Evolutionary conservation across 2,329 filamentous ascomycete genomes (phyloP).

Genomic region (Xylariaceae sp.): DNA sequence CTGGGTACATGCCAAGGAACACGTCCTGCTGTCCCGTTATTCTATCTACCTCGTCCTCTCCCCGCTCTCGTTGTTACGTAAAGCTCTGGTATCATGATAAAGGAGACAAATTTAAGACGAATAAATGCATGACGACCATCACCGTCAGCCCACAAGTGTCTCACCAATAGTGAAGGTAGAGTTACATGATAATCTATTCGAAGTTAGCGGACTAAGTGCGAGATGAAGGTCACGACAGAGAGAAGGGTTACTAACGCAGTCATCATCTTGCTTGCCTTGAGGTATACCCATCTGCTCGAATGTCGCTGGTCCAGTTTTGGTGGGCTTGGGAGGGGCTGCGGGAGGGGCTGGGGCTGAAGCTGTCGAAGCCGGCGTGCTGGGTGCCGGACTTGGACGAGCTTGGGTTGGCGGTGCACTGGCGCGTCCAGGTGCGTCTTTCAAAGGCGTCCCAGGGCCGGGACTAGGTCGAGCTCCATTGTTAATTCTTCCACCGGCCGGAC

Average conservation of each 20-base stretch:
- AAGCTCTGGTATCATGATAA: no score
- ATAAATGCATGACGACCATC: no score
- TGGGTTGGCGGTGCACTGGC: constrained; percentile 35
- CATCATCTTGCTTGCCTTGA: constrained; percentile 74
- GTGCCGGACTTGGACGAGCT: constrained; percentile 28
- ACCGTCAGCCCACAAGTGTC: no score
- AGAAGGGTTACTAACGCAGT: constrained; percentile 68
- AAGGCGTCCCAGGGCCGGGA: constrained; percentile 16
- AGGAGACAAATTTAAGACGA: no score
- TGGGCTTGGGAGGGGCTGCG: constrained; percentile 32
- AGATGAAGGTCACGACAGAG: background rate
- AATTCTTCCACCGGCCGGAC: constrained; percentile 23
- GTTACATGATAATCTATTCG: background rate
- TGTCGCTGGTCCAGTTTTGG: constrained; percentile 75
- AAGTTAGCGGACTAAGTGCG: background rate
- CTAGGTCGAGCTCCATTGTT: constrained; percentile 22
- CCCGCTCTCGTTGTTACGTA: no score
- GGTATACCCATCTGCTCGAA: constrained; percentile 99
- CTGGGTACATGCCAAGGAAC: no score
- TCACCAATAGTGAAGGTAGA: no score
- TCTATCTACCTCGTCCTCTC: no score
- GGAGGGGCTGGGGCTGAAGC: constrained; percentile 30
- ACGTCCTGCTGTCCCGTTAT: no score
- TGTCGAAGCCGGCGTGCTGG: constrained; percentile 26
- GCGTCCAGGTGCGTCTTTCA: constrained; percentile 33